Conservation (phyloP, 768 basidiomycete species). For the Dacryopinax spathularia region DNA sequence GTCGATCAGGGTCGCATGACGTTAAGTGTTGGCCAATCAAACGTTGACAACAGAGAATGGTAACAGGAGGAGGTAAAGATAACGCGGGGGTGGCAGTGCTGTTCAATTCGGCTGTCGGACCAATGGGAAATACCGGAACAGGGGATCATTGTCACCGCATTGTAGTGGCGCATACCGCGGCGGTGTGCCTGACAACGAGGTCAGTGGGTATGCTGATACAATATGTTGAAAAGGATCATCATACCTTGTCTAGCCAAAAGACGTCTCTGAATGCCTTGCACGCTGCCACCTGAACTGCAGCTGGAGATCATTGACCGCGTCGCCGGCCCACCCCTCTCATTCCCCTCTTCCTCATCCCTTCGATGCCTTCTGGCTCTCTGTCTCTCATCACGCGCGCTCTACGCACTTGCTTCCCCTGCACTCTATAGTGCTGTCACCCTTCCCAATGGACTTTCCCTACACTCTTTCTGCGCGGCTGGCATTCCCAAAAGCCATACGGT, state of each 20-base stretch:
- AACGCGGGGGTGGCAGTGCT: conserved; percentile 1
- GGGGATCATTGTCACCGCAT: no score
- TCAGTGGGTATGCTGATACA: no score
- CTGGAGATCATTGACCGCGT: neutral
- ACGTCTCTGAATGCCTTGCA: no score
- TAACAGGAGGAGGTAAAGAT: neutral
- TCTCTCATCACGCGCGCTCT: neutral
- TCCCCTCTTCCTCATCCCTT: neutral
- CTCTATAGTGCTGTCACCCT: neutral
- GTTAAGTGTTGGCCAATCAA: neutral
- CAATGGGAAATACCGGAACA: no score
- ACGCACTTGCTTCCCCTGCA: neutral
- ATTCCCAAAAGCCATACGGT: neutral
- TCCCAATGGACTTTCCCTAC: neutral
- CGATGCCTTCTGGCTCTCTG: neutral
- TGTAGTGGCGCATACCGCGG: no score
- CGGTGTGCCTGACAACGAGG: no score
- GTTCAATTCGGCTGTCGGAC: neutral
- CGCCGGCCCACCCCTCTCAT: neutral
- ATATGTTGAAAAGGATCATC: neutral
- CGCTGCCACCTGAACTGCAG: neutral
- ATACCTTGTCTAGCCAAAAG: neutral
- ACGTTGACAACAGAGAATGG: neutral
- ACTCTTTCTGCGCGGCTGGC: neutral
- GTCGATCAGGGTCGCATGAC: neutral